Percentiles rank a stretch among this genome's conserved stretches.
Conservation (phyloP, 2,329 filamentous ascomycete genomes). For the Fusarium penzigii region DNA sequence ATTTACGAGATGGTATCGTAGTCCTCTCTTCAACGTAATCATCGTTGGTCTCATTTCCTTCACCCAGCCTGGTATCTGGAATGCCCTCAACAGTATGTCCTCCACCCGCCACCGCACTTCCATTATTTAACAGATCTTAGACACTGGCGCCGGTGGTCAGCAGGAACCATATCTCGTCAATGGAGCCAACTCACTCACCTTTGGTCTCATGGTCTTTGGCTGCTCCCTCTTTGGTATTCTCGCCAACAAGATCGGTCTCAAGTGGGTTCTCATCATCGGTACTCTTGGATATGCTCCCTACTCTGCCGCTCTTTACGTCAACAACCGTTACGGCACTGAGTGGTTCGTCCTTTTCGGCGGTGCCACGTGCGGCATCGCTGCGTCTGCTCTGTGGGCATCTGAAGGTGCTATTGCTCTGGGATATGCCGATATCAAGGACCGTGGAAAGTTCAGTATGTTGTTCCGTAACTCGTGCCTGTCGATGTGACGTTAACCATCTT, state of each 20-base stretch:
- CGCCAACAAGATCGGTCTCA: slow-evolving; percentile 50
- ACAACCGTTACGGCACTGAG: slow-evolving; percentile 52
- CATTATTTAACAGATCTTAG: slow-evolving; percentile 1
- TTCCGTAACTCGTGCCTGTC: fast-evolving
- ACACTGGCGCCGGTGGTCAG: slow-evolving; percentile 54
- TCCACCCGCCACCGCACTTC: background rate
- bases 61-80: slow-evolving; percentile 54
- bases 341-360: slow-evolving; percentile 55
- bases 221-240: slow-evolving; percentile 44
- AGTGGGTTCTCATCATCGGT: slow-evolving; percentile 46
- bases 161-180: slow-evolving; percentile 48
- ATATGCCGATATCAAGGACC: slow-evolving; percentile 48
- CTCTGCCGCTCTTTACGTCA: slow-evolving; percentile 48
- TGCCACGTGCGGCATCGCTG: slow-evolving; percentile 50
- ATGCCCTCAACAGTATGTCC: slow-evolving; percentile 49
- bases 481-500: slow-evolving; percentile 1
- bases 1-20: slow-evolving; percentile 27
- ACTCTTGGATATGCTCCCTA: slow-evolving; percentile 52
- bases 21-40: slow-evolving; percentile 50
- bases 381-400: slow-evolving; percentile 52
- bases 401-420: slow-evolving; percentile 53
- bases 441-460: slow-evolving; percentile 42
- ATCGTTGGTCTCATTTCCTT: slow-evolving; percentile 55
- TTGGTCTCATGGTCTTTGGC: slow-evolving; percentile 46
- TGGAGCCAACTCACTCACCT: slow-evolving; percentile 27